These are phyloP conservation scores for Lathyrus aphaca DNA, from an alignment of 306 rosid species.

Conservation along the genomic window DNA sequence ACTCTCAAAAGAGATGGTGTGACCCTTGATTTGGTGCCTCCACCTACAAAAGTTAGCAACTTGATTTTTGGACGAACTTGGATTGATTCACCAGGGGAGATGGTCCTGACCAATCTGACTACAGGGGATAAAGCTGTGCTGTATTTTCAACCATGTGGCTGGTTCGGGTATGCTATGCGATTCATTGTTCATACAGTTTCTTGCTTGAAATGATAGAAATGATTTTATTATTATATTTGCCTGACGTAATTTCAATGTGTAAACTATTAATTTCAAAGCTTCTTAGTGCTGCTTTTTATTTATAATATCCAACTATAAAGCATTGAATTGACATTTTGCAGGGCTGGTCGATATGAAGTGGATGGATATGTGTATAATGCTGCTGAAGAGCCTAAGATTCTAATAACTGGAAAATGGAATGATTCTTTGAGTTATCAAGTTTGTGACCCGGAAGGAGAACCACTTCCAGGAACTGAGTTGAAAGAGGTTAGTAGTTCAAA, in stretches of 20 bases:
- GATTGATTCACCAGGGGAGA: conserved; percentile 89
- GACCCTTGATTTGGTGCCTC: conserved; percentile 84
- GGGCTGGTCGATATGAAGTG: conserved; percentile 93
- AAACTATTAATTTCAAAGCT: neutral
- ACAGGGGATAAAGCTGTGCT: conserved; percentile 89
- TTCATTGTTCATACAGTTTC: neutral
- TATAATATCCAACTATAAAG: conserved; percentile 22
- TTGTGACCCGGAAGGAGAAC: conserved; percentile 93
- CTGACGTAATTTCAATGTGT: neutral
- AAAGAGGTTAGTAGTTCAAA: conserved; percentile 68
- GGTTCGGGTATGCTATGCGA: conserved; percentile 67
- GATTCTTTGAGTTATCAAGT: conserved; percentile 80
- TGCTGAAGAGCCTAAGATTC: conserved; percentile 79
- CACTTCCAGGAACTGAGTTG: conserved; percentile 74
- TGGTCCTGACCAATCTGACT: conserved; percentile 73
- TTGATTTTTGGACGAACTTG: conserved; percentile 90
- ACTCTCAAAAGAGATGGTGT: conserved; percentile 79
- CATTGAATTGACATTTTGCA: conserved; percentile 40
- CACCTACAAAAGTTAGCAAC: conserved; percentile 86
- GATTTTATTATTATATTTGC: neutral
- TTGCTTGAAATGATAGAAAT: neutral
- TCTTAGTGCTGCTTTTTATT: neutral
- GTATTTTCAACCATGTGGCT: conserved; percentile 94
- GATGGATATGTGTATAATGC: conserved; percentile 85
- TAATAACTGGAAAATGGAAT: conserved; percentile 96